Evolutionary conservation across 2,329 filamentous ascomycete genomes (phyloP).

Genomic region (Alternaria sp.): DNA sequence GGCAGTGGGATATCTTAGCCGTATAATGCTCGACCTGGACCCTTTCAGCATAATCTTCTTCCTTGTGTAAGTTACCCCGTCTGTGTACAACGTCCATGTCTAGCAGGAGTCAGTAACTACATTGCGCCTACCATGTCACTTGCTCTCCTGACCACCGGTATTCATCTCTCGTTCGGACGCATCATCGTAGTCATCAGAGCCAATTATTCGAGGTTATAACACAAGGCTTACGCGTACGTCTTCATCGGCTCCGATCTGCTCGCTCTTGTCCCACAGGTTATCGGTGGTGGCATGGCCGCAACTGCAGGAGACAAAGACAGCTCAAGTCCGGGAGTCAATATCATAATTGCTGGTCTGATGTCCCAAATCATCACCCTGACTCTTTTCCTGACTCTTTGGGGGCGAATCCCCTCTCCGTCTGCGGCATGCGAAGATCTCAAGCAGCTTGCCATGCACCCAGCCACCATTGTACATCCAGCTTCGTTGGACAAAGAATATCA

Average conservation of each 20-base stretch:
- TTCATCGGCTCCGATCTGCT: conserved; percentile 64
- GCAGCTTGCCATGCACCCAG: conserved; percentile 23
- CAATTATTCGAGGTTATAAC: conserved; percentile 31
- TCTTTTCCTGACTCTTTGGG: conserved; percentile 53
- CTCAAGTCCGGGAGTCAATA: conserved; percentile 56
- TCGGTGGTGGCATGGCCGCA: conserved; percentile 63
- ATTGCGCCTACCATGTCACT: conserved; percentile 63
- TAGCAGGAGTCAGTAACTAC: conserved; percentile 53
- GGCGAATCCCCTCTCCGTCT: conserved; percentile 42
- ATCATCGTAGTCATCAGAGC: conserved; percentile 60
- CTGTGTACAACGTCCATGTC: not conserved
- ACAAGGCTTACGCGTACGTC: conserved; percentile 59
- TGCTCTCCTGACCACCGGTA: conserved; percentile 60
- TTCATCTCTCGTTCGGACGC: conserved; percentile 63
- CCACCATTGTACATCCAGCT: conserved; percentile 31
- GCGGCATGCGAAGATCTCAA: conserved; percentile 22
- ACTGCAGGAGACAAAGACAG: conserved; percentile 51
- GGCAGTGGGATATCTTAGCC: conserved; percentile 62
- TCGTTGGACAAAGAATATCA: conserved; percentile 19
- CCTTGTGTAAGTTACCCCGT: conserved; percentile 52
- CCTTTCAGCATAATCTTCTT: conserved; percentile 59
- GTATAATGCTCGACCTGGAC: conserved; percentile 59
- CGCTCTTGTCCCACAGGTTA: conserved; percentile 63
- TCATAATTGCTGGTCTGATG: conserved; percentile 63
- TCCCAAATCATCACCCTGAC: conserved; percentile 61